Evolutionary conservation across 1,284 basidiomycete genomes (phyloP).

Genomic region (Spongiforma sp.): DNA sequence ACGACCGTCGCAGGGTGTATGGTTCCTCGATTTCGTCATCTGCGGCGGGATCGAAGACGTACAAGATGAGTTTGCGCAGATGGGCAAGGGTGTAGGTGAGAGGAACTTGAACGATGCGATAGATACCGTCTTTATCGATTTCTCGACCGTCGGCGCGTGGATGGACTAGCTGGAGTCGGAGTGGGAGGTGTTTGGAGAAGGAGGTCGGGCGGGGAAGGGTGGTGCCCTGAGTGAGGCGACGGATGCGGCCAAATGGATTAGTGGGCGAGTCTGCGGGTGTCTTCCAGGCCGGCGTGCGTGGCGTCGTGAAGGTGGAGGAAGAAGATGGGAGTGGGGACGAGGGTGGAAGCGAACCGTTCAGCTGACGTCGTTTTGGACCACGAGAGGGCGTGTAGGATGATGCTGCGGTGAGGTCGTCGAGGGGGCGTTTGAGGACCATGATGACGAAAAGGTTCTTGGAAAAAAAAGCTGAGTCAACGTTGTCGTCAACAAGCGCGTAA

Average conservation of each 20-base stretch:
- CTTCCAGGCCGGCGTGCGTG: constrained; percentile 33
- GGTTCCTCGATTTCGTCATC: constrained; percentile 28
- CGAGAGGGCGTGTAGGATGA: constrained; percentile 32
- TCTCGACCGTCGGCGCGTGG: constrained; percentile 26
- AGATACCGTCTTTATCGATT: constrained; percentile 50
- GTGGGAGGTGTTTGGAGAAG: constrained; percentile 59
- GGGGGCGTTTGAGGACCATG: constrained; percentile 35
- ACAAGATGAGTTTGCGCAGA: constrained; percentile 64
- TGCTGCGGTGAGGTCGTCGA: constrained; percentile 21
- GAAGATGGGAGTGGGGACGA: constrained; percentile 35
- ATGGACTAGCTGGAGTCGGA: constrained; percentile 68
- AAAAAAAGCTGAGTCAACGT: no score
- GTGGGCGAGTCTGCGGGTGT: constrained; percentile 56
- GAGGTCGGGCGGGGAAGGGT: constrained; percentile 53
- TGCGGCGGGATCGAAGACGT: constrained; percentile 54
- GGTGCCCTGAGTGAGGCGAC: constrained; percentile 37
- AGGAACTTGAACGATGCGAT: constrained; percentile 71
- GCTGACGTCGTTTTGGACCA: constrained; percentile 36
- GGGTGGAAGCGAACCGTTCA: constrained; percentile 29
- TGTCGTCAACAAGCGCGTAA: constrained; percentile 31
- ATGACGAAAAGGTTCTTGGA: no score
- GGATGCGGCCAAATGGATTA: constrained; percentile 58
- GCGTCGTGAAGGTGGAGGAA: constrained; percentile 31
- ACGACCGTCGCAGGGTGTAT: constrained; percentile 19
- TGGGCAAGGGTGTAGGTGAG: constrained; percentile 72